Conservation (phyloP, 2,329 filamentous ascomycete species). For the Myriosclerotinia duriaeana region DNA sequence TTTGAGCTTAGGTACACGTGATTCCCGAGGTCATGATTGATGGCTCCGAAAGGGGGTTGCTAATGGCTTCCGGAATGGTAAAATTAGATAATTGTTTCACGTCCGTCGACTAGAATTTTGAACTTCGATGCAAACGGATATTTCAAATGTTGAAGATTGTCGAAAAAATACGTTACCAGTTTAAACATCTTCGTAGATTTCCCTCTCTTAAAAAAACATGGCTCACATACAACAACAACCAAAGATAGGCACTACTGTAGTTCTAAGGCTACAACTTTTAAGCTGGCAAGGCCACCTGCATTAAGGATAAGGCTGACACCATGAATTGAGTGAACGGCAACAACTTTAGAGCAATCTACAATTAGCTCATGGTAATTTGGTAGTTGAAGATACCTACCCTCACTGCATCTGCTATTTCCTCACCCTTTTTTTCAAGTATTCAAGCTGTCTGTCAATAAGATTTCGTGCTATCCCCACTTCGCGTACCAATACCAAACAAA, state of each 20-base stretch:
- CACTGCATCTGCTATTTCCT: background rate
- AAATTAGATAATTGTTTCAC: constrained; percentile 8
- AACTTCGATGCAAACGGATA: constrained; percentile 16
- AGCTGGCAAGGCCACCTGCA: constrained; percentile 14
- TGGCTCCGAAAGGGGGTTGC: constrained; percentile 12
- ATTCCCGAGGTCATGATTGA: background rate
- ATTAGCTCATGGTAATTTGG: constrained; percentile 8
- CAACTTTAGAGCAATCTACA: constrained; percentile 3
- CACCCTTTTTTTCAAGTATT: background rate
- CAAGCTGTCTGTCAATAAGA: background rate
- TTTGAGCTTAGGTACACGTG: background rate
- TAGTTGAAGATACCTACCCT: background rate
- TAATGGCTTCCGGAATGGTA: constrained; percentile 17
- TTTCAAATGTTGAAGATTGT: background rate
- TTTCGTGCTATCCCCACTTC: constrained; percentile 24
- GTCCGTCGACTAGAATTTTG: background rate
- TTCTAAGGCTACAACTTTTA: constrained; percentile 20
- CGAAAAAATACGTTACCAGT: constrained; percentile 3
- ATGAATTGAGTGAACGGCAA: constrained; percentile 19
- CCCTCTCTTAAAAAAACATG: constrained; percentile 17
- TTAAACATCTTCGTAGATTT: constrained; percentile 8
- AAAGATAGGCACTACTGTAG: constrained; percentile 14
- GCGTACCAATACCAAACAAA: constrained; percentile 24
- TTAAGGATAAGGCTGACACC: constrained; percentile 19
- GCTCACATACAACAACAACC: background rate